Evolutionary conservation across 164 flowering plant species (phyloP).

Genomic region (Liquidambar formosana): DNA sequence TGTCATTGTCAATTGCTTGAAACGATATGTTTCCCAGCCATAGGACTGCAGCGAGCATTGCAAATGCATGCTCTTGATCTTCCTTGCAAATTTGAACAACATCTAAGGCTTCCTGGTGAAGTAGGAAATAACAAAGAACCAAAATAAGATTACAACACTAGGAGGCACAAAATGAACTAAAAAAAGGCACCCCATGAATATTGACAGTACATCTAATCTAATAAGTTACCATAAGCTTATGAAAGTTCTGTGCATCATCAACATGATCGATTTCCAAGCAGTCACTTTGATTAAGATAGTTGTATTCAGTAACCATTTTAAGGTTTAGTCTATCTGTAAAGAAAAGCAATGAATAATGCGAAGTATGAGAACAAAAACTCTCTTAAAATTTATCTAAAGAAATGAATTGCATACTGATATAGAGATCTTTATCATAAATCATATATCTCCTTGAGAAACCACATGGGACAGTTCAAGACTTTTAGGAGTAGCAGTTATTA

Average conservation of each 20-base stretch:
- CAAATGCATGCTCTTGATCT: constrained; percentile 70
- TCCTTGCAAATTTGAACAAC: constrained; percentile 57
- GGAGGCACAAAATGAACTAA: not conserved
- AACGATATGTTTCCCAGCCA: constrained; percentile 97
- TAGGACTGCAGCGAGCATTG: constrained; percentile 79
- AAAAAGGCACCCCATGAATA: not conserved
- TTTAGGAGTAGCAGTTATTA: no score
- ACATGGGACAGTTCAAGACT: no score
- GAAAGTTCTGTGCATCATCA: constrained; percentile 73
- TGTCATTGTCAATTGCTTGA: constrained; percentile 60
- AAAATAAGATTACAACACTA: not conserved
- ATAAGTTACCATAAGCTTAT: constrained; percentile 62
- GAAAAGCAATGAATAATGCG: constrained; percentile 3
- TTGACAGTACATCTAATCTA: not conserved
- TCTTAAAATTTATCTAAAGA: no score
- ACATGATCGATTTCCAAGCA: constrained; percentile 68
- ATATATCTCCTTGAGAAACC: no score
- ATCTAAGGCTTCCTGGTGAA: constrained; percentile 73
- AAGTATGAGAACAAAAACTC: not conserved
- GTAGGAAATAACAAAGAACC: constrained; percentile 2
- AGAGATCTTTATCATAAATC: no score
- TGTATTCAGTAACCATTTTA: constrained; percentile 61
- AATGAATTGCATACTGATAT: no score
- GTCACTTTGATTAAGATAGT: constrained; percentile 77
- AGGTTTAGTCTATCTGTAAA: constrained; percentile 69